Conservation (phyloP, 106 monocot species). For the Acorus gramineus region DNA sequence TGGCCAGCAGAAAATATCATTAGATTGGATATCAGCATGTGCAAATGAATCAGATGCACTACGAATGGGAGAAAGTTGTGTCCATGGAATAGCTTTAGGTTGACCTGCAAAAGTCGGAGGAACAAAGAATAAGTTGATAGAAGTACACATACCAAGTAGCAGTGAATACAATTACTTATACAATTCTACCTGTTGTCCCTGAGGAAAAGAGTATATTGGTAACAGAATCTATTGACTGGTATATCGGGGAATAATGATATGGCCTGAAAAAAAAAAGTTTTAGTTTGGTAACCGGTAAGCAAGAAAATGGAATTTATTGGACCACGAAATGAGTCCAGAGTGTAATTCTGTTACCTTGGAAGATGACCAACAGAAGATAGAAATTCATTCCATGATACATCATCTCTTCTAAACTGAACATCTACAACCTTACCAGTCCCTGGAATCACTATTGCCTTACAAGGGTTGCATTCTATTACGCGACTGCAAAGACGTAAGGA, state of each 20-base stretch:
- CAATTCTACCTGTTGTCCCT: constrained; percentile 72
- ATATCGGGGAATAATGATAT: constrained; percentile 43
- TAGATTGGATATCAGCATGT: constrained; percentile 49
- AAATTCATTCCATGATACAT: constrained; percentile 77
- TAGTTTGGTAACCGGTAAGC: too few relatives aligned
- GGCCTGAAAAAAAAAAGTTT: constrained; percentile 27
- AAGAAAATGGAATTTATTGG: background rate
- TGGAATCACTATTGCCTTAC: constrained; percentile 80
- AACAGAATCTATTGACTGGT: constrained; percentile 40
- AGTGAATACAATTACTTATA: background rate
- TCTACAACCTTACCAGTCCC: constrained; percentile 34
- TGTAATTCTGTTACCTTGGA: constrained; percentile 34
- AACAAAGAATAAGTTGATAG: background rate
- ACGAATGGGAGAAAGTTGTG: constrained; percentile 80
- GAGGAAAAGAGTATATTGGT: constrained; percentile 94
- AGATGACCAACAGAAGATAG: constrained; percentile 29
- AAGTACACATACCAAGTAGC: too few relatives aligned
- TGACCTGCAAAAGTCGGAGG: constrained; percentile 34
- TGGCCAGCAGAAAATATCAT: constrained; percentile 82
- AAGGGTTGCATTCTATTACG: constrained; percentile 44
- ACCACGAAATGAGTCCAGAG: background rate
- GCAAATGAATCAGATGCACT: constrained; percentile 80
- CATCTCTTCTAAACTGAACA: constrained; percentile 53
- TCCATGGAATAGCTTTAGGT: constrained; percentile 96
- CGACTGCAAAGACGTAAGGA: constrained; percentile 29